Conservation (phyloP, 331 rosid genomes). For the Pyracantha coccinea region DNA sequence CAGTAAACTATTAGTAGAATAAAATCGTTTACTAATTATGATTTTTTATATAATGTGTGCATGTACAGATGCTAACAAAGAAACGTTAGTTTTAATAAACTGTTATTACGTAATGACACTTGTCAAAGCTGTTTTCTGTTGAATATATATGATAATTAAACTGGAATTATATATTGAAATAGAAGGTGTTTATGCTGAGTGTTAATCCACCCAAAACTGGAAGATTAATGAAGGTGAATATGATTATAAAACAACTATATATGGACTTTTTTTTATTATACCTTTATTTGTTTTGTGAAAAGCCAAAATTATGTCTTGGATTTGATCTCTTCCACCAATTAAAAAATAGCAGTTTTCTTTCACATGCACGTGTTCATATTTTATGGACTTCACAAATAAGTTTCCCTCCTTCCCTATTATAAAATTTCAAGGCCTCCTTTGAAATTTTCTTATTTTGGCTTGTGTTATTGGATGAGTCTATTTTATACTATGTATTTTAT, state of each 20-base stretch:
- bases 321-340: background rate
- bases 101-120: too few species aligned
- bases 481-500: too few species aligned
- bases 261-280: too few species aligned
- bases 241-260: too few species aligned
- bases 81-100: too few species aligned
- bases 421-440: background rate
- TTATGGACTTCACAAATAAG: background rate
- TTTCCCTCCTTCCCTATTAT: background rate
- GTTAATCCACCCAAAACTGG: background rate
- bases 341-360: too few species aligned
- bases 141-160: too few species aligned
- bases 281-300: background rate
- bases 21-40: background rate
- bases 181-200: background rate
- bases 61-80: background rate
- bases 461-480: too few species aligned
- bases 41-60: too few species aligned
- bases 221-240: too few species aligned
- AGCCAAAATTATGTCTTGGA: background rate
- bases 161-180: too few species aligned
- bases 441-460: background rate
- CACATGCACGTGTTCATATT: background rate
- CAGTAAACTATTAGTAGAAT: background rate
- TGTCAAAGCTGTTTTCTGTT: too few species aligned